These are phyloP conservation scores for Penicillium concentricum DNA, from an alignment of 2,329 filamentous ascomycete species.

Conservation along the genomic window DNA sequence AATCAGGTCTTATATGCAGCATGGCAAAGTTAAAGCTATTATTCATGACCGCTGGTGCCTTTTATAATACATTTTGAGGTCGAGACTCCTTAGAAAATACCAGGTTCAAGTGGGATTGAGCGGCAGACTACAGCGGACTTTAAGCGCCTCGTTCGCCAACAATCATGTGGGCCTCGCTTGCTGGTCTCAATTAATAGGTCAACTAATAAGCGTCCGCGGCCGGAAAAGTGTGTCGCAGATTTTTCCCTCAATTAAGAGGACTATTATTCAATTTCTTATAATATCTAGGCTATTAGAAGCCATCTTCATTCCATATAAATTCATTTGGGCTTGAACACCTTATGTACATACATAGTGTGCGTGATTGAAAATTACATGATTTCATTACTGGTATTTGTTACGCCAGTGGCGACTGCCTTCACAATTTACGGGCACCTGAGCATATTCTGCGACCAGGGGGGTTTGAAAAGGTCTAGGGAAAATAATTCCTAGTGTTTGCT, in stretches of 20 bases:
- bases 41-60: not conserved
- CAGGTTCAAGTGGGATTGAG: not conserved
- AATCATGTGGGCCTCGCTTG: conserved; percentile 1
- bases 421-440: not conserved
- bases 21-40: not conserved
- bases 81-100: not conserved
- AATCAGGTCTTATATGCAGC: not conserved
- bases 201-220: not conserved
- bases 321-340: not conserved
- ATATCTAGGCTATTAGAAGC: not conserved
- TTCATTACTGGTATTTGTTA: not conserved
- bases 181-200: not conserved
- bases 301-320: not conserved
- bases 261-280: not conserved
- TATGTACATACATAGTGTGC: not conserved
- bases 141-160: not conserved
- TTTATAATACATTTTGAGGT: not conserved
- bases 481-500: not conserved
- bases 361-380: not conserved
- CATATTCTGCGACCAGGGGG: not conserved
- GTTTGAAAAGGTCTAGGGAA: not conserved
- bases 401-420: not conserved
- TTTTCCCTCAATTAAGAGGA: not conserved
- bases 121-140: not conserved
- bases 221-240: not conserved